Conservation (phyloP, 768 basidiomycete species). For the Agaricus sinodeliciosus region DNA sequence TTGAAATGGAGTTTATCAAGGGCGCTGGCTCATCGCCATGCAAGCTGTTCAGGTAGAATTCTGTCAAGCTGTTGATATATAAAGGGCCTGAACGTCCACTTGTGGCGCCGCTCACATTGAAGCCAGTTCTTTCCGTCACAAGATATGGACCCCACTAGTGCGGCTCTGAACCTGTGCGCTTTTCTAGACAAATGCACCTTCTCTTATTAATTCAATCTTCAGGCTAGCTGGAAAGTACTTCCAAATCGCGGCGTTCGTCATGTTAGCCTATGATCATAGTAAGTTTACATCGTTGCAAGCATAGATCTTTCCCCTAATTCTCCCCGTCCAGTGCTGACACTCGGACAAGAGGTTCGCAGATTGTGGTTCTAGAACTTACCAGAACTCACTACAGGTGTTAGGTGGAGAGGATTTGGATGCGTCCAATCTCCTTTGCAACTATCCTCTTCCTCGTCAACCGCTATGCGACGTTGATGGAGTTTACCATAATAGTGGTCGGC, state of each 20-base stretch:
- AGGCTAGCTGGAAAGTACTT: constrained; percentile 15
- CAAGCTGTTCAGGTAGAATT: too few relatives aligned
- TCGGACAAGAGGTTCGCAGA: constrained; percentile 9
- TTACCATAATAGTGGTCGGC: constrained; percentile 20
- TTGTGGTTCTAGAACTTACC: too few relatives aligned
- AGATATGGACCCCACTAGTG: too few relatives aligned
- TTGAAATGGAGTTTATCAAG: too few relatives aligned
- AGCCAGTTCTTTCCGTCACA: too few relatives aligned
- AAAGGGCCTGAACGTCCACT: too few relatives aligned
- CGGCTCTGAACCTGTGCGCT: too few relatives aligned
- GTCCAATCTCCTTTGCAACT: constrained; percentile 16
- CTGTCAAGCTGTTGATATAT: too few relatives aligned
- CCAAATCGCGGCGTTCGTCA: constrained; percentile 15
- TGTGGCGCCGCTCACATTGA: too few relatives aligned
- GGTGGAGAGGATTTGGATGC: constrained; percentile 24
- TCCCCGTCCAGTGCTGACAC: constrained; percentile 2
- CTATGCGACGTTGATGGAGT: constrained; percentile 22
- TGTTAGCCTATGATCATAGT: constrained; percentile 18
- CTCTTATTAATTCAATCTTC: too few relatives aligned
- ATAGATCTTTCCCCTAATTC: neutral
- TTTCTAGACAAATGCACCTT: too few relatives aligned
- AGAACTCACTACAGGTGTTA: neutral
- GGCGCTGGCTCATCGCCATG: too few relatives aligned
- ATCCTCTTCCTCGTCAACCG: constrained; percentile 26
- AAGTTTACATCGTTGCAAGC: neutral